Evolutionary conservation across 345 rosid genomes (phyloP).

Genomic region (Sapria himalayana): DNA sequence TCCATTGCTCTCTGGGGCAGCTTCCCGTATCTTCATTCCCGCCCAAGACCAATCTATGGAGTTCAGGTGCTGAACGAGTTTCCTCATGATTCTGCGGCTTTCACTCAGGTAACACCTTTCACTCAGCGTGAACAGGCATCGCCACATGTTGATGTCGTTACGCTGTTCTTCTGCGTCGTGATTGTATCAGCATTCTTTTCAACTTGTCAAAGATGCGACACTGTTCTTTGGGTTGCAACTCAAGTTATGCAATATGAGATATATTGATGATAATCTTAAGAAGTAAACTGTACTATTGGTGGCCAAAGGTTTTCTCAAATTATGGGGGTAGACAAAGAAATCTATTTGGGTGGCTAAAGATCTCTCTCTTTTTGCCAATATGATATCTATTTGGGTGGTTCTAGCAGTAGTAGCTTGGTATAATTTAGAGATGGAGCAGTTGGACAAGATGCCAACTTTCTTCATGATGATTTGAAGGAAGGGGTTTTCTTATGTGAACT

Average conservation of each 20-base stretch:
- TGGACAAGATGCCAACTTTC: too few species aligned
- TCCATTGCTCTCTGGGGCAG: slow-evolving; percentile 15
- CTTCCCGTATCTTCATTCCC: slow-evolving; percentile 1
- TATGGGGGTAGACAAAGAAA: too few species aligned
- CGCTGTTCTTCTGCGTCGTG: neutral
- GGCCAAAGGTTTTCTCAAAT: neutral
- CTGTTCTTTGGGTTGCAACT: neutral
- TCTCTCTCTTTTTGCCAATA: too few species aligned
- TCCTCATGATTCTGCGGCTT: slow-evolving; percentile 48
- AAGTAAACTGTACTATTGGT: neutral
- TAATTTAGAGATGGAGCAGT: too few species aligned
- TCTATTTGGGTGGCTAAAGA: too few species aligned
- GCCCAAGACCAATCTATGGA: slow-evolving; percentile 11
- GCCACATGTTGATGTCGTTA: too few species aligned
- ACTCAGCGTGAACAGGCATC: too few species aligned
- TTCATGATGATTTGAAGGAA: too few species aligned
- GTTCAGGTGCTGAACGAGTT: slow-evolving; percentile 38
- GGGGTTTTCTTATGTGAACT: too few species aligned
- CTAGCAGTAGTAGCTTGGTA: too few species aligned
- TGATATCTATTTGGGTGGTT: too few species aligned
- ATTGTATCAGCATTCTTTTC: neutral
- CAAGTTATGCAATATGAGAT: neutral
- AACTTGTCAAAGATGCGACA: neutral
- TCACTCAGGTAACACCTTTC: slow-evolving; percentile 37
- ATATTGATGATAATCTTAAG: neutral